Percentiles rank a stretch among this genome's conserved stretches.
Evolutionary conservation across 2,329 filamentous ascomycete genomes (phyloP).

Genomic region (Tolypocladium sp.): DNA sequence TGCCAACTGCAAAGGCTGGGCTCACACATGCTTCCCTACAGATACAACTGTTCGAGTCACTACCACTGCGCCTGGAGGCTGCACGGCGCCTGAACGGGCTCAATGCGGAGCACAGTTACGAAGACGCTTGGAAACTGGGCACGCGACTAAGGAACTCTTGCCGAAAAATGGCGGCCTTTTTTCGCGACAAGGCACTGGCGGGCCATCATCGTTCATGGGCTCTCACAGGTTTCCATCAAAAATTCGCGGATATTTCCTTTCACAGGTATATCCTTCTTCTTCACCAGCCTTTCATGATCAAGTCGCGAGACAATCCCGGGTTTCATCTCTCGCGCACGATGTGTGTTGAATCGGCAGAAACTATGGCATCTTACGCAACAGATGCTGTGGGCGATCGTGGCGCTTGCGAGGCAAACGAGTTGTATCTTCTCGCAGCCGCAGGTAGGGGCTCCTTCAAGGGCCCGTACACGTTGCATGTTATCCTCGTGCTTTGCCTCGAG

Average conservation of each 20-base stretch:
- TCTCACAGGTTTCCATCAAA: background rate
- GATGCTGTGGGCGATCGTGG: background rate
- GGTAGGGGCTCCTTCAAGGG: background rate
- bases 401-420: background rate
- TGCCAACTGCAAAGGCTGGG: background rate
- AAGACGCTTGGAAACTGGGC: background rate
- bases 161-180: background rate
- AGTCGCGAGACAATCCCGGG: background rate
- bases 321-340: background rate
- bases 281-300: background rate
- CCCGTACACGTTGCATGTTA: background rate
- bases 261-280: background rate
- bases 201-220: background rate
- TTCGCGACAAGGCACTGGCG: background rate
- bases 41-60: background rate
- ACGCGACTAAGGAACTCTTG: background rate
- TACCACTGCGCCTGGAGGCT: background rate
- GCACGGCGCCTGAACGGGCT: background rate
- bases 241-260: background rate
- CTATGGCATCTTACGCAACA: background rate
- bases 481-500: background rate
- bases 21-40: background rate
- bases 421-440: background rate
- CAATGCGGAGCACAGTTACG: background rate
- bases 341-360: background rate